Base-by-base conservation (phyloP, 1,284 basidiomycete species). In the Boletellus deceptivus region DNA sequence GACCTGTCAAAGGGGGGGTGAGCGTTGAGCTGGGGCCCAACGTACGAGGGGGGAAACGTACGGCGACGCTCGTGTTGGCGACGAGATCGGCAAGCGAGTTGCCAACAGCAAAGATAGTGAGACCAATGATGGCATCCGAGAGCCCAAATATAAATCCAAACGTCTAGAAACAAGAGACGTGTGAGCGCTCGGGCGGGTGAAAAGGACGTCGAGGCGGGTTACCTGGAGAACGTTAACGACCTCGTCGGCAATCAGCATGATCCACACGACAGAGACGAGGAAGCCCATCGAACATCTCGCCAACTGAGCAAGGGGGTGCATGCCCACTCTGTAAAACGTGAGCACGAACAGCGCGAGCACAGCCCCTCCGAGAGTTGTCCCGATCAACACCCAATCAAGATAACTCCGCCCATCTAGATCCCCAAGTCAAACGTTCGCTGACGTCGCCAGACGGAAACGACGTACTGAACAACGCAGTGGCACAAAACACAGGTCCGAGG, bases 71-170 rank as follows among this genome's bases (percentile, higher is more conserved):
- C 72, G 93, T 89, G 72, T 99, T 98, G 33, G 96, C 95, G 3
- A 99, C 95, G 17, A 98, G 81, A 70, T 99, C 96, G 1, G 95
- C 96, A 7, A 98, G 80, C 29, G 91, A 95, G 71, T 98, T 98
- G 20, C 96, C 96, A 31, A 98, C 81, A 0, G 95, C 96, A 63
- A 99, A 99, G 56, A 99, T 87, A 0, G 95, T 98, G 45, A 98
- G 74, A 3, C 96, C 96, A 48, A 99, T 89, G 64, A 99, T 96
- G 24, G 96, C 95, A 67, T 98, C 93, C n/a, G 91, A 94, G 22
- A 99, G 78, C 0, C 95, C 94, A 60, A 97, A 89, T 50, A 98
- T 90, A 69, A 89, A 84, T 16, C 95, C 96, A 60, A 97, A 88
- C 0, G 92, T 89, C 87, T 96, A 62, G 3, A 62, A 39, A 49